phyloP scores from a whole-genome alignment of 2,329 filamentous ascomycete genomes.

The Cercospora janseana region DNA sequence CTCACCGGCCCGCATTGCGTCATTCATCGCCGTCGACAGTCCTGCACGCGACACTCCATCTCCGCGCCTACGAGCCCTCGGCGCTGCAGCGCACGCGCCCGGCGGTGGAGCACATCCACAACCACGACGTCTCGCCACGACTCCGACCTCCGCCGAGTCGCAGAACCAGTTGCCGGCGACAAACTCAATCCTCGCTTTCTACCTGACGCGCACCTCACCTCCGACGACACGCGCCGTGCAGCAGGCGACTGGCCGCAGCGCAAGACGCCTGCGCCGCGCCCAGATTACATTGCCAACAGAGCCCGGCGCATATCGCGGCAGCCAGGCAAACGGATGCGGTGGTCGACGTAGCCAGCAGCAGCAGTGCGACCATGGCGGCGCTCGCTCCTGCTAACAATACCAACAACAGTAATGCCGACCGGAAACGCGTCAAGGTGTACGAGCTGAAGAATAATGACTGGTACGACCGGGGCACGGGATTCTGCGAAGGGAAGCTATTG shows the following conservation, averaged over 20 bases:
- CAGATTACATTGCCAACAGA: slow-evolving; percentile 1
- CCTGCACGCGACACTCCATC: slow-evolving; percentile 8
- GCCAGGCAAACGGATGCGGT: slow-evolving; percentile 25
- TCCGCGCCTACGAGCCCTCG: background rate
- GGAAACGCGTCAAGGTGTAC: slow-evolving; percentile 90
- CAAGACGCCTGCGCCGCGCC: slow-evolving; percentile 11
- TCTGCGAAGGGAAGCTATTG: slow-evolving; percentile 76
- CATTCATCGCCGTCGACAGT: slow-evolving; percentile 3
- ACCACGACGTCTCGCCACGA: slow-evolving; percentile 7
- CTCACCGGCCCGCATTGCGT: slow-evolving; percentile 13
- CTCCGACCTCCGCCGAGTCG: slow-evolving; percentile 18
- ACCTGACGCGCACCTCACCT: slow-evolving; percentile 7
- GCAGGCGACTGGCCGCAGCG: slow-evolving; percentile 14
- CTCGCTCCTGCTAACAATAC: slow-evolving; percentile 42
- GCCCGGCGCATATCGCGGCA: slow-evolving; percentile 21
- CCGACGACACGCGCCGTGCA: slow-evolving; percentile 7
- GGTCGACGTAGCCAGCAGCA: slow-evolving; percentile 19
- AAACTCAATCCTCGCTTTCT: slow-evolving; percentile 6
- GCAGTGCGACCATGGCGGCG: slow-evolving; percentile 32
- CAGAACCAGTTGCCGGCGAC: slow-evolving; percentile 12
- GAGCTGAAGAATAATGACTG: slow-evolving; percentile 98
- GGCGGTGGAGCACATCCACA: slow-evolving; percentile 3
- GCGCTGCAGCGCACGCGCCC: too few species aligned
- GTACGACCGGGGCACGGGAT: slow-evolving; percentile 96
- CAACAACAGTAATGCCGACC: slow-evolving; percentile 40